A percentile compares a stretch with the other conserved stretches of the same genome.
These are phyloP conservation scores for Primulina tabacum DNA, from an alignment of 257 asterid genomes.

Conservation along the genomic window DNA sequence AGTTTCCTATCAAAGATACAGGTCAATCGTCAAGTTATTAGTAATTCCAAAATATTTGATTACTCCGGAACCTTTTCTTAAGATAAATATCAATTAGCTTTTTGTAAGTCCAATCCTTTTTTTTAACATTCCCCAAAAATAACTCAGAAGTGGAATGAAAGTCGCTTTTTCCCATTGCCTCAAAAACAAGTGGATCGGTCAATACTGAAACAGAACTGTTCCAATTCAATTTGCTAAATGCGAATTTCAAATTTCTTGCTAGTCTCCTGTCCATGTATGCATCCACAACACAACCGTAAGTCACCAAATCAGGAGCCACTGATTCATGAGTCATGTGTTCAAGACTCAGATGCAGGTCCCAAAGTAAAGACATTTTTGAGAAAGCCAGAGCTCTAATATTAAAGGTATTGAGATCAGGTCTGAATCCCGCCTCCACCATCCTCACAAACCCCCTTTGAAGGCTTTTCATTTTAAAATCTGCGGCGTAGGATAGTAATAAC, in stretches of 20 bases:
- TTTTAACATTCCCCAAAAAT: conserved; percentile 44
- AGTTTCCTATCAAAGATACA: conserved; percentile 4
- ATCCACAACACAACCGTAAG: conserved; percentile 80
- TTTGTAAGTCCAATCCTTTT: conserved; percentile 56
- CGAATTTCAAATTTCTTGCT: conserved; percentile 71
- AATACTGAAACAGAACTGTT: conserved; percentile 36
- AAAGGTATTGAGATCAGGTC: conserved; percentile 77
- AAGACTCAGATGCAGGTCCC: conserved; percentile 89
- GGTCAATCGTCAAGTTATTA: conserved; percentile 31
- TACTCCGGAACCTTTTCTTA: conserved; percentile 59
- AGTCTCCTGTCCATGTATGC: conserved; percentile 74
- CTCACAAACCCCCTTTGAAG: conserved; percentile 82
- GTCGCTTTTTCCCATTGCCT: conserved; percentile 89
- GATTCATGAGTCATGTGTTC: conserved; percentile 81
- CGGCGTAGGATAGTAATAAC: conserved; percentile 78
- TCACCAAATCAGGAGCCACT: conserved; percentile 83
- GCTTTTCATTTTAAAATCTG: conserved; percentile 90
- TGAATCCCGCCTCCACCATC: conserved; percentile 83
- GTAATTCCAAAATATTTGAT: conserved; percentile 89
- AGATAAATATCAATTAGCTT: conserved; percentile 54
- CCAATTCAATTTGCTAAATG: conserved; percentile 42
- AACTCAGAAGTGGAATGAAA: conserved; percentile 71
- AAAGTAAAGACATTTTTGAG: conserved; percentile 79
- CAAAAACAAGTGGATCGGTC: conserved; percentile 71
- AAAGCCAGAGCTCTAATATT: conserved; percentile 78